Evolutionary conservation across 1,284 basidiomycete genomes (phyloP), one percentile per base, ranked within the genome.

Genomic region (Veloboletus limbatus): DNA sequence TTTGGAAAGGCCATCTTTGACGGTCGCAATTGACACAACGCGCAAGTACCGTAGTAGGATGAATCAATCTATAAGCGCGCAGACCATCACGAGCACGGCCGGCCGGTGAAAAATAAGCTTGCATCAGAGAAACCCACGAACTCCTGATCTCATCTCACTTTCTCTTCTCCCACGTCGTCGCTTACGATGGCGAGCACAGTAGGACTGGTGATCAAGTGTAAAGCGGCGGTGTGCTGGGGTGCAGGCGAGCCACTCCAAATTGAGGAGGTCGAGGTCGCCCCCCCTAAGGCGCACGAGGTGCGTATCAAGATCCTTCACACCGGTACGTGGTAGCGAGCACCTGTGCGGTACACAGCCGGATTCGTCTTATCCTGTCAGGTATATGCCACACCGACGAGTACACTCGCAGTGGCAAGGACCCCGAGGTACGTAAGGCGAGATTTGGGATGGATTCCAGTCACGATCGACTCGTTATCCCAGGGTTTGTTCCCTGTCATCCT

Each of bases 341-440:
- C 31, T 31, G 13, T 41, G 35, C 22, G 36, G 27, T 49, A 47
- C 44, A 21, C 43, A 39, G 22, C 36, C 49, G 42, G 43, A 40
- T 35, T 51, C 46, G 40, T 47, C 30, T 39, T 28, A 43, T 42
- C 45, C 24, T 41, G n/a, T 24, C 66, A 79, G 93, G 95, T 58
- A 88, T 99, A 66, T 99, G 97, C 74, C 96, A 99, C 72, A 99
- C 97, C 66, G 95, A 97, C 64, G 92, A 92, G 66, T 97, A 96
- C 76, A 96, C 94, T 48, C 87, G 96, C 64, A 96, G 92, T 62
- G 96, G 97, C 52, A 88, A 90, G 68, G 96, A 99, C 68, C 85
- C 95, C 31, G 96, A 99, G 79, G 86, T 85, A 62, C 38, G 63
- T 40, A n/a, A 31, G 24, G 13, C 17, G 31, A 47, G 27, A 43